These are phyloP conservation scores for Apodospora peruviana DNA, from an alignment of 495 filamentous ascomycete species.

Conservation along the genomic window DNA sequence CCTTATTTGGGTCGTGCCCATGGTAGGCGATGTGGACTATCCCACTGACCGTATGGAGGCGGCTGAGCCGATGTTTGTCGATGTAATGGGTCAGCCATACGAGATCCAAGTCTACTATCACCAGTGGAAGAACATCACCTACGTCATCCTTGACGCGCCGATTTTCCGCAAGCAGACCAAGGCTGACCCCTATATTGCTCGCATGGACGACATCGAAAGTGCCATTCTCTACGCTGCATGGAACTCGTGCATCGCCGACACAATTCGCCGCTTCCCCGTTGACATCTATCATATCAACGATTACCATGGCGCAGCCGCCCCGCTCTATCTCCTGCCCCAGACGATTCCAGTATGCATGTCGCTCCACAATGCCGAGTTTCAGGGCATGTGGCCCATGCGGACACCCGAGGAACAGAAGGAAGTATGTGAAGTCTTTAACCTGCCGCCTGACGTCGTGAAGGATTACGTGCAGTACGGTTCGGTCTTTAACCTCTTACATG, in stretches of 20 bases:
- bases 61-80: constrained; percentile 60
- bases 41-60: constrained; percentile 47
- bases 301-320: constrained; percentile 70
- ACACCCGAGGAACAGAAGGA: constrained; percentile 61
- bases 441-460: constrained; percentile 42
- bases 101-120: constrained; percentile 65
- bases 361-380: constrained; percentile 60
- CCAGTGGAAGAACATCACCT: constrained; percentile 61
- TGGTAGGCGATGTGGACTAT: constrained; percentile 63
- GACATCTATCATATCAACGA: constrained; percentile 80
- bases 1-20: constrained; percentile 73
- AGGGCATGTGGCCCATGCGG: constrained; percentile 69
- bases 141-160: constrained; percentile 64
- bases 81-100: constrained; percentile 59
- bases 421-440: constrained; percentile 67
- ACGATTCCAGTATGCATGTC: constrained; percentile 55
- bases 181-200: constrained; percentile 61
- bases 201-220: constrained; percentile 70
- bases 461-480: constrained; percentile 66
- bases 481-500: constrained; percentile 69
- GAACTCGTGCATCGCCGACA: constrained; percentile 65
- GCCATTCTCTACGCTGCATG: constrained; percentile 71
- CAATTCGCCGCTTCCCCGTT: constrained; percentile 55
- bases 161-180: constrained; percentile 66
- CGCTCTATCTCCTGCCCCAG: constrained; percentile 60